Evolutionary conservation across 2,329 filamentous ascomycete species (phyloP), one percentile per base, ranked within the genome.

Genomic region (Xylaria sp.): DNA sequence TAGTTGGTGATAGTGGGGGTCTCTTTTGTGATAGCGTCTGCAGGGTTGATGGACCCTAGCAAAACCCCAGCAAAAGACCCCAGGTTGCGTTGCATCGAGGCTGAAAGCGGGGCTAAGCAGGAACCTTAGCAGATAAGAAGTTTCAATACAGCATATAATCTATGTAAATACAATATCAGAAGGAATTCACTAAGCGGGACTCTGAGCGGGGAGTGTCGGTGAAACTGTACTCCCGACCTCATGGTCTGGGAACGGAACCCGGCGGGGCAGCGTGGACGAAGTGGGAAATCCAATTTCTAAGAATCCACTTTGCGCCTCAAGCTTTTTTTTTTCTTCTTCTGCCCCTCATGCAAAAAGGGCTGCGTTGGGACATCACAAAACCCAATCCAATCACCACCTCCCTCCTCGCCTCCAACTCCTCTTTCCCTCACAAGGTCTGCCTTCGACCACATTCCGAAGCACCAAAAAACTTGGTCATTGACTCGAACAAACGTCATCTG

Each of bases 271-370:
- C 30, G 32, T 63, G 7, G 30, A 60, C 46, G n/a, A 65, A 50
- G 55, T 63, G 55, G 60, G 52, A 63, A 65, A 53, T 61, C 43
- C 59, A 72, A 72, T 70, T 71, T 75, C 72, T 69, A 13, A 34
- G 61, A 72, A 68, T 68, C 73, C 72, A 75, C 72, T 70, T 66
- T 67, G 68, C 58, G 68, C 67, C 36, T 69, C 70, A 74, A 72
- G 63, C 59, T 70, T 76, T 77, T 75, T 73, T 71, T 72, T 72
- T 71, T 64, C 68, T 61, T 66, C 68, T 69, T 56, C 65, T 72
- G 68, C 70, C 72, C 73, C 70, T 72, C 68, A 57, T 57, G 48
- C 45, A 39, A 66, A 65, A 70, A 69, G 25, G 45, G 46, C 28
- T 63, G 25, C 39, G 20, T 60, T 62, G 58, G 52, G 62, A 63